Conservation (phyloP, 208 protist species). For the Sergeia podlipaevii region DNA sequence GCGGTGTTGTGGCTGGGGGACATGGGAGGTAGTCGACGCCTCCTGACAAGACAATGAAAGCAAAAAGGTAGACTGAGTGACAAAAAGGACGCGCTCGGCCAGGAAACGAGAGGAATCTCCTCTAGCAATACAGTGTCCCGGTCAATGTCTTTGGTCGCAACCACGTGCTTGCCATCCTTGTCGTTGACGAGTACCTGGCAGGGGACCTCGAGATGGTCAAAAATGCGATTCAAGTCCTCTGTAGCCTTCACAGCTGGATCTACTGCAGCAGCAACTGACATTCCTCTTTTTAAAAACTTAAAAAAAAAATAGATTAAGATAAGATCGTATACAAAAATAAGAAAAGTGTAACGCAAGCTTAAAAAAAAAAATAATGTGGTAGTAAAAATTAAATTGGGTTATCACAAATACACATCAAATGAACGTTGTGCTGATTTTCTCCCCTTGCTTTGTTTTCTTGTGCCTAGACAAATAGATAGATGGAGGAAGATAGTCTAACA, state of each 20-base stretch:
- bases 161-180: slow-evolving; percentile 64
- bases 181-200: slow-evolving; percentile 37
- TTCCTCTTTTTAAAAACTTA: not conserved
- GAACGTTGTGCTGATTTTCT: too few species aligned
- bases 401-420: too few species aligned
- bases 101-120: slow-evolving; percentile 71
- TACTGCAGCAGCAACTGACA: slow-evolving; percentile 9
- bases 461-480: too few species aligned
- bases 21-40: slow-evolving; percentile 3
- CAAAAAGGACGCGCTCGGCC: slow-evolving; percentile 42
- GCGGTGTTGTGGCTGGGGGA: not conserved
- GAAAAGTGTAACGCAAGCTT: not conserved
- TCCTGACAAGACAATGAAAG: slow-evolving; percentile 60
- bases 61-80: slow-evolving; percentile 45
- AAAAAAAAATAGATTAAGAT: slow-evolving; percentile 11
- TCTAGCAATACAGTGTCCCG: slow-evolving; percentile 47
- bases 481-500: too few species aligned
- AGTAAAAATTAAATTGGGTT: not conserved
- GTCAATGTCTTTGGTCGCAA: slow-evolving; percentile 35
- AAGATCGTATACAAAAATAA: not conserved
- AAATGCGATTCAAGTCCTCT: slow-evolving; percentile 47
- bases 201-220: slow-evolving; percentile 47
- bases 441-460: too few species aligned
- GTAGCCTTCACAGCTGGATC: slow-evolving; percentile 51
- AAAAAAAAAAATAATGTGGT: not conserved